phyloP scores from a whole-genome alignment of 1,139 yeast genomes.

The Yamadazyma mexicana region DNA sequence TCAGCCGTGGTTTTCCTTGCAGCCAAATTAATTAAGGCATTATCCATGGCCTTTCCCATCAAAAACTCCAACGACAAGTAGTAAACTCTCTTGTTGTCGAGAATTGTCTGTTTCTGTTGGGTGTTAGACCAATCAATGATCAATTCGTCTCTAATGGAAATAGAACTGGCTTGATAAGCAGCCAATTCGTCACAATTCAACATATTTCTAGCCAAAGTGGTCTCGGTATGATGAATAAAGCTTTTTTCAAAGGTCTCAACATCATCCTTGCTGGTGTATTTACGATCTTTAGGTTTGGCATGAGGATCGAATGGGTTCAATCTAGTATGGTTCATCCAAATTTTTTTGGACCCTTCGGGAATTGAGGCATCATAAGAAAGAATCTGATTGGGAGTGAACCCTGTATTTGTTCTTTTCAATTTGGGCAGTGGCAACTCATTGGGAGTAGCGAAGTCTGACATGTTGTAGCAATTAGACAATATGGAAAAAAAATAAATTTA shows the following conservation, averaged over 20 bases:
- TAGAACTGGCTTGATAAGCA: slow-evolving; percentile 88
- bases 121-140: slow-evolving; percentile 91
- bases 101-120: slow-evolving; percentile 82
- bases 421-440: slow-evolving; percentile 42
- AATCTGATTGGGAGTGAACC: slow-evolving; percentile 88
- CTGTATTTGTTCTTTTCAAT: slow-evolving; percentile 75
- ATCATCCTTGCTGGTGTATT: slow-evolving; percentile 21
- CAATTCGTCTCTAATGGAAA: slow-evolving; percentile 75
- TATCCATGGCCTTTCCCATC: slow-evolving; percentile 95
- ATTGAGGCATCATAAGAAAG: slow-evolving; percentile 78
- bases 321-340: slow-evolving; percentile 67
- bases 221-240: slow-evolving; percentile 85
- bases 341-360: slow-evolving; percentile 72
- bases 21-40: slow-evolving; percentile 79
- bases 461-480: slow-evolving; percentile 11
- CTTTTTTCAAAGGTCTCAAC: slow-evolving; percentile 61
- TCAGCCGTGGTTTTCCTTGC: slow-evolving; percentile 50
- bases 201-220: slow-evolving; percentile 83
- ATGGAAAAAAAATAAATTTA: neutral
- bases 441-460: slow-evolving; percentile 48
- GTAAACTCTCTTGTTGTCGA: slow-evolving; percentile 84
- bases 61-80: slow-evolving; percentile 85
- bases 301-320: slow-evolving; percentile 30
- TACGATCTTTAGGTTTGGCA: slow-evolving; percentile 14
- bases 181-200: slow-evolving; percentile 91